Percentiles rank a stretch among this genome's conserved stretches.
Evolutionary conservation across 306 rosid genomes (phyloP).

Genomic region (Corylus avellana): DNA sequence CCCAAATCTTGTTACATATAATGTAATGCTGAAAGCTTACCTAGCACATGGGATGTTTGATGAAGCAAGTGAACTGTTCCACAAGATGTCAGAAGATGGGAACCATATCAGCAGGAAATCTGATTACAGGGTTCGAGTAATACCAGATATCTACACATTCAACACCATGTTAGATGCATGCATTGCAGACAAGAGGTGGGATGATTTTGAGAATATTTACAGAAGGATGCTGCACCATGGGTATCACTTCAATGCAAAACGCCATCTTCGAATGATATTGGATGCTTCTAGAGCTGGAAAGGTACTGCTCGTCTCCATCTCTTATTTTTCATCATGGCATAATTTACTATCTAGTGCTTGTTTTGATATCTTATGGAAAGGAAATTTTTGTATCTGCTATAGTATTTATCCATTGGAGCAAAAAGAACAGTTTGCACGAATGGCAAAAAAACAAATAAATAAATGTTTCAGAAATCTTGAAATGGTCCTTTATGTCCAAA

Average conservation of each 20-base stretch:
- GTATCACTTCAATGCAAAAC: constrained; percentile 77
- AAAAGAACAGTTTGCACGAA: background rate
- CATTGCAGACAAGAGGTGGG: constrained; percentile 64
- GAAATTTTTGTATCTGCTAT: background rate
- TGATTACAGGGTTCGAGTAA: constrained; percentile 53
- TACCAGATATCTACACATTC: constrained; percentile 83
- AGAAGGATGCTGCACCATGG: constrained; percentile 68
- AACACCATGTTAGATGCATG: constrained; percentile 77
- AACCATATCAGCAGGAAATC: constrained; percentile 32
- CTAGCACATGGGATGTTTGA: constrained; percentile 69
- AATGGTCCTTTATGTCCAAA: too few relatives aligned
- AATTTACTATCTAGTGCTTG: background rate
- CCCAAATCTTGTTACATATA: constrained; percentile 85
- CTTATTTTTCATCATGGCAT: constrained; percentile 7
- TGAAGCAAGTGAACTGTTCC: constrained; percentile 68
- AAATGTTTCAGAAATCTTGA: too few relatives aligned
- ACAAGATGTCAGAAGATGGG: constrained; percentile 59
- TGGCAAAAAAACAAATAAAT: too few relatives aligned
- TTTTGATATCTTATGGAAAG: constrained; percentile 1
- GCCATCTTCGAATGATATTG: constrained; percentile 81
- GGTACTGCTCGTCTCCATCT: constrained; percentile 43
- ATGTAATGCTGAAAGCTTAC: constrained; percentile 81
- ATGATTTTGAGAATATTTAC: constrained; percentile 62
- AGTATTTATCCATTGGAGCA: background rate
- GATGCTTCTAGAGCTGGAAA: constrained; percentile 75